phyloP scores from a whole-genome alignment of 2,329 filamentous ascomycete genomes.

The Aspergillus sp. region DNA sequence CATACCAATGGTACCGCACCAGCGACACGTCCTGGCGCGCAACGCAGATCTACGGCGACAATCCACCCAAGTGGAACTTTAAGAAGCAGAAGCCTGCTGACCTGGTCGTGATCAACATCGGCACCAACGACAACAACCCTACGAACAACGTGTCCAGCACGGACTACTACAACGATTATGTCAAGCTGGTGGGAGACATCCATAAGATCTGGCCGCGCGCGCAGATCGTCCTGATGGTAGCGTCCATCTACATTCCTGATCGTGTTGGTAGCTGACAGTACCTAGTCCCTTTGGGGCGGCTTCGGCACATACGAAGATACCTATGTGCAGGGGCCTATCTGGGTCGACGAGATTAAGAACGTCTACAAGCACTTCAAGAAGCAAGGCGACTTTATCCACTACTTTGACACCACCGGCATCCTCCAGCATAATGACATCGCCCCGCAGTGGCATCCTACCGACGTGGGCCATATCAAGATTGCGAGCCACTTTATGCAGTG shows the following conservation, averaged over 20 bases:
- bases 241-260: not conserved
- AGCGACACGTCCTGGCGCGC: conserved; percentile 53
- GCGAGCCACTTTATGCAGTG: conserved; percentile 60
- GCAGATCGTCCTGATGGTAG: conserved; percentile 41
- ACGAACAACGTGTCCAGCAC: conserved; percentile 38
- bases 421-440: conserved; percentile 62
- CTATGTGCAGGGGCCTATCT: conserved; percentile 49
- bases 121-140: conserved; percentile 46
- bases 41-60: conserved; percentile 36
- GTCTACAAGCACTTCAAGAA: conserved; percentile 17
- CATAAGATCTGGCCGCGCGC: conserved; percentile 42
- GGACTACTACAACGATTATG: conserved; percentile 39
- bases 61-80: conserved; percentile 27
- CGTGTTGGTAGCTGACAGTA: conserved; percentile 3
- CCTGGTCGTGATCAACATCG: conserved; percentile 46
- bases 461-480: conserved; percentile 60
- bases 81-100: conserved; percentile 30
- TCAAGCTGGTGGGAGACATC: conserved; percentile 40
- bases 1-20: conserved; percentile 58
- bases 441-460: conserved; percentile 59
- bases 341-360: conserved; percentile 49
- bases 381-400: conserved; percentile 6
- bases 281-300: conserved; percentile 53
- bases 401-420: conserved; percentile 62
- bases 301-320: conserved; percentile 53